These are phyloP conservation scores for Yamadazyma dendronema DNA, from an alignment of 1,139 yeast species.

Conservation along the genomic window DNA sequence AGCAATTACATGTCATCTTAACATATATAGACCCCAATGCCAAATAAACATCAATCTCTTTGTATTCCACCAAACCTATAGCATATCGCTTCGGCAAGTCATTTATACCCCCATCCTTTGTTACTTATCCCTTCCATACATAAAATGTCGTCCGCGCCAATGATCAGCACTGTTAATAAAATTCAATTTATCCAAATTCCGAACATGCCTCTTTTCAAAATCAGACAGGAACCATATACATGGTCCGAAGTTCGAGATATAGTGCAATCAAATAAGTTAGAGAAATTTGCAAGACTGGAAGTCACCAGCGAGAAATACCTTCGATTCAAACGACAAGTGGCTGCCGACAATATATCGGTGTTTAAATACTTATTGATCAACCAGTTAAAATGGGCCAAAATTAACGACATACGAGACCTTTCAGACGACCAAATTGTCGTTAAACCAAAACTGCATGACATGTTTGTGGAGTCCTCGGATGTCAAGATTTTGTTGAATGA, in stretches of 20 bases:
- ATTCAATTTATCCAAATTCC: constrained; percentile 27
- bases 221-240: constrained; percentile 28
- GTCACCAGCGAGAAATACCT: constrained; percentile 32
- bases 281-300: constrained; percentile 40
- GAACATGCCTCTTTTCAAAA: constrained; percentile 43
- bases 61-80: too few species aligned
- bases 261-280: constrained; percentile 31
- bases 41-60: too few species aligned
- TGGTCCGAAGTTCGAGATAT: constrained; percentile 39
- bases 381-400: constrained; percentile 36
- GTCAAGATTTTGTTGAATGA: constrained; percentile 38
- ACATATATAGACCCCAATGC: too few species aligned
- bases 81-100: too few species aligned
- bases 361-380: constrained; percentile 37
- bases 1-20: too few species aligned
- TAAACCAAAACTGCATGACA: constrained; percentile 16
- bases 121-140: too few species aligned
- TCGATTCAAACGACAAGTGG: constrained; percentile 32
- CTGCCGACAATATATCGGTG: constrained; percentile 24
- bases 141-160: constrained; percentile 1
- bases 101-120: too few species aligned
- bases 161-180: constrained; percentile 5
- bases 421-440: constrained; percentile 22
- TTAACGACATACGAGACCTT: constrained; percentile 19
- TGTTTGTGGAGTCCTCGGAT: constrained; percentile 23